Percentiles rank a stretch among this genome's conserved stretches.
Conservation (phyloP, 345 rosid species). For the Toxicodendron radicans region DNA sequence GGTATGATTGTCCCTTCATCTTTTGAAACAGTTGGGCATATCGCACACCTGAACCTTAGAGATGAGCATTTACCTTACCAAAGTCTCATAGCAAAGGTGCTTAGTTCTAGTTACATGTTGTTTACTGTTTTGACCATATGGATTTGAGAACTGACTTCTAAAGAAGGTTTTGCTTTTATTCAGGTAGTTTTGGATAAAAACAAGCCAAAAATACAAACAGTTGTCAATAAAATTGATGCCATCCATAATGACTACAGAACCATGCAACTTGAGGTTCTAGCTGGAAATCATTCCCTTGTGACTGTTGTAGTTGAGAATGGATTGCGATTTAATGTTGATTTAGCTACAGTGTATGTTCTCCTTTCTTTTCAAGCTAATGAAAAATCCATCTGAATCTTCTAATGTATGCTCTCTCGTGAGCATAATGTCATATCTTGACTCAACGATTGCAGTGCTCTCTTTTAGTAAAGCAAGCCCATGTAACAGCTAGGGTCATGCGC, state of each 20-base stretch:
- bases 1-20: slow-evolving; percentile 80
- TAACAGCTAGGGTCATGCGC: neutral
- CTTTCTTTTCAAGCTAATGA: slow-evolving; percentile 14
- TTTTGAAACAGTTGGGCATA: slow-evolving; percentile 86
- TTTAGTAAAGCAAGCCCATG: neutral
- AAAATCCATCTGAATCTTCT: slow-evolving; percentile 7
- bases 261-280: slow-evolving; percentile 92
- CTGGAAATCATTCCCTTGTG: slow-evolving; percentile 88
- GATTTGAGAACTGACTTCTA: slow-evolving; percentile 12
- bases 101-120: slow-evolving; percentile 3
- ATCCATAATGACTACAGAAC: slow-evolving; percentile 78
- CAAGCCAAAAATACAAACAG: slow-evolving; percentile 86
- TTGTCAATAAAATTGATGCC: slow-evolving; percentile 80
- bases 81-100: slow-evolving; percentile 76
- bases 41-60: slow-evolving; percentile 80
- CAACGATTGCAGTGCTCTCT: neutral
- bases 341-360: slow-evolving; percentile 69
- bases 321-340: slow-evolving; percentile 79
- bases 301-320: slow-evolving; percentile 90
- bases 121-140: slow-evolving; percentile 4
- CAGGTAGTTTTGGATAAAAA: slow-evolving; percentile 92
- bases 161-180: slow-evolving; percentile 12
- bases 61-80: slow-evolving; percentile 75
- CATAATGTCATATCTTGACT: neutral
- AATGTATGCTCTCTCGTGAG: neutral